These are phyloP conservation scores for Phytophthora europaea DNA, from an alignment of 352 stramenopile species.

Conservation along the genomic window DNA sequence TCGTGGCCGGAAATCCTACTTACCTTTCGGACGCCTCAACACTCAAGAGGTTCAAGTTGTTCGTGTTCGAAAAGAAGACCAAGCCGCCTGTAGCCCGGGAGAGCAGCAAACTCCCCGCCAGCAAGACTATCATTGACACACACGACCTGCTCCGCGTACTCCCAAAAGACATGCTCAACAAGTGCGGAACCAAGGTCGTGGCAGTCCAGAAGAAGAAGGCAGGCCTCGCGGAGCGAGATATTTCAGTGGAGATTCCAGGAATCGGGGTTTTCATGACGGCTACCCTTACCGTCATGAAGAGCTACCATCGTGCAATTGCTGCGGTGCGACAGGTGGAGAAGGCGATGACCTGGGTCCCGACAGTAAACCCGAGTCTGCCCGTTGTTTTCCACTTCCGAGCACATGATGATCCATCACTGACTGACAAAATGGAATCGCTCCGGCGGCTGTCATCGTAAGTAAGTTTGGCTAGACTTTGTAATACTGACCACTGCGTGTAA, in stretches of 20 bases:
- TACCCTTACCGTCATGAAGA: background rate
- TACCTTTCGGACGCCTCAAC: too few species aligned
- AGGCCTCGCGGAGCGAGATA: background rate
- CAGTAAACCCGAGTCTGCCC: background rate
- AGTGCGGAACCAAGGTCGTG: background rate
- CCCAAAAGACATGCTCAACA: background rate
- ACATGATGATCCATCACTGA: background rate
- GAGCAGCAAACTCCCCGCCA: background rate
- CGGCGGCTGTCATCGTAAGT: background rate
- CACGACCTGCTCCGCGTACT: background rate
- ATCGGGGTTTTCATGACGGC: background rate
- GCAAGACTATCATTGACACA: background rate
- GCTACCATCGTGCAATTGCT: background rate
- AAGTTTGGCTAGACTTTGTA: background rate
- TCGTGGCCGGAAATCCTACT: too few species aligned
- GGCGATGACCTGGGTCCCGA: background rate
- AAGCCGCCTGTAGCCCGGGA: background rate
- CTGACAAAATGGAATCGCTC: background rate
- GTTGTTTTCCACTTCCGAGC: background rate
- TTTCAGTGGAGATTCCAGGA: background rate
- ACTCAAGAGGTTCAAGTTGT: background rate
- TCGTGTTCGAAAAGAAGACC: background rate
- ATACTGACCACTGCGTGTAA: background rate
- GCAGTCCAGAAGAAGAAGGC: background rate
- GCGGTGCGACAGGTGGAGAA: background rate